A percentile compares a stretch with the other conserved stretches of the same genome.
These are phyloP conservation scores for Solanum sitiens DNA, from an alignment of 257 asterid species.

Conservation along the genomic window DNA sequence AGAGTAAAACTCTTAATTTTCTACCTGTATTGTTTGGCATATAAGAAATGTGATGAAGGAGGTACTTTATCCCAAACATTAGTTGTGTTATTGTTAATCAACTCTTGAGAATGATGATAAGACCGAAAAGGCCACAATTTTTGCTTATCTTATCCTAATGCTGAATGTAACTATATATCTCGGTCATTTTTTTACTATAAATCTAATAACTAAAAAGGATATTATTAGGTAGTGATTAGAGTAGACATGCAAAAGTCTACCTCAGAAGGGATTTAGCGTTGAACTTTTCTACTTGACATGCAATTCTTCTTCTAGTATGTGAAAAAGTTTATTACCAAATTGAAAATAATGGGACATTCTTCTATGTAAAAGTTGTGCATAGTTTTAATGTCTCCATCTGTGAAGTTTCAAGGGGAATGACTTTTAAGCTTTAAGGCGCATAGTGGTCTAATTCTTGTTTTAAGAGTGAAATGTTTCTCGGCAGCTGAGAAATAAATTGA, in stretches of 20 bases:
- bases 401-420: not conserved
- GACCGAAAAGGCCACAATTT: no score
- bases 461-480: not conserved
- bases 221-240: not conserved
- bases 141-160: no score
- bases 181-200: not conserved
- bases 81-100: not conserved
- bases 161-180: not conserved
- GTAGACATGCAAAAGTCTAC: not conserved
- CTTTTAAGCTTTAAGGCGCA: not conserved
- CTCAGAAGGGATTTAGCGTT: not conserved
- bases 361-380: not conserved
- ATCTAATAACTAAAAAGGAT: not conserved
- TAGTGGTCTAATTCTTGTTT: not conserved
- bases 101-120: not conserved
- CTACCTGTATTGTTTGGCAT: not conserved
- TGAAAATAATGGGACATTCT: not conserved
- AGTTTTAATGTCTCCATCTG: not conserved
- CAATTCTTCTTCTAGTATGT: not conserved
- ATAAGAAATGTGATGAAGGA: not conserved
- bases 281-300: not conserved
- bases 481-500: not conserved
- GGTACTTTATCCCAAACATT: not conserved
- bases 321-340: not conserved
- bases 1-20: not conserved